These are phyloP conservation scores for button mushroom (Agaricus bisporus) DNA, from an alignment of 768 basidiomycete species.

Conservation along the genomic window DNA sequence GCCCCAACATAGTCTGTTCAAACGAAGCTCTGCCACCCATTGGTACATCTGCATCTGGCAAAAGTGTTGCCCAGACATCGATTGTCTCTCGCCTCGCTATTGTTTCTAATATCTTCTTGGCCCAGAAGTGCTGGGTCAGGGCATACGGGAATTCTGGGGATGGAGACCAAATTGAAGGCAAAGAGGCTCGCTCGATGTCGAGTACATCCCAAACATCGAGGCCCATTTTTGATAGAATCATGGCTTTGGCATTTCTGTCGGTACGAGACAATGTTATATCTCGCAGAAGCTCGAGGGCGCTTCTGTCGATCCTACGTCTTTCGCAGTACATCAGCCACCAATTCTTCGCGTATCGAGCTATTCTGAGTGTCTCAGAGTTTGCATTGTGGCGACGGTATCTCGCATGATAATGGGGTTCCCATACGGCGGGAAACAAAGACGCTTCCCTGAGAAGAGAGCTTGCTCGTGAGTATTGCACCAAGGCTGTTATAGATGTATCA, in stretches of 20 bases:
- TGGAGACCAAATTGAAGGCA: neutral
- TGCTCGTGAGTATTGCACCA: conserved; percentile 33
- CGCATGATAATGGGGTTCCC: conserved; percentile 46
- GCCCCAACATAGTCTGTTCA: conserved; percentile 7
- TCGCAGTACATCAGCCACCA: conserved; percentile 42
- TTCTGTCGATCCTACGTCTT: conserved; percentile 37
- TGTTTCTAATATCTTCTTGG: neutral
- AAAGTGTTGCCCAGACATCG: conserved; percentile 3
- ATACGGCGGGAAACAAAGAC: conserved; percentile 34
- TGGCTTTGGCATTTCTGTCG: conserved; percentile 33
- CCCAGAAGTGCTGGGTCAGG: conserved; percentile 24
- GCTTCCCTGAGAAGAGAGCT: conserved; percentile 38
- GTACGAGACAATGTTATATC: conserved; percentile 29
- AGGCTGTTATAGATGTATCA: conserved; percentile 21
- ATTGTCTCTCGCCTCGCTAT: conserved; percentile 10
- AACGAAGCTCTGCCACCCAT: conserved; percentile 1
- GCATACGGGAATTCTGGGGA: neutral
- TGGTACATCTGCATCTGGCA: neutral
- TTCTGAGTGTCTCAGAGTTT: conserved; percentile 29
- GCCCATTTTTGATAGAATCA: conserved; percentile 31
- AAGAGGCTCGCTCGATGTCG: conserved; percentile 17
- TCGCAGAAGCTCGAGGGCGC: conserved; percentile 35
- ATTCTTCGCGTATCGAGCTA: conserved; percentile 23
- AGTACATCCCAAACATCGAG: conserved; percentile 56
- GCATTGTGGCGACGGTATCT: conserved; percentile 41